phyloP scores from a whole-genome alignment of 164 flowering plant species.

The Chloranthus sessilifolius region DNA sequence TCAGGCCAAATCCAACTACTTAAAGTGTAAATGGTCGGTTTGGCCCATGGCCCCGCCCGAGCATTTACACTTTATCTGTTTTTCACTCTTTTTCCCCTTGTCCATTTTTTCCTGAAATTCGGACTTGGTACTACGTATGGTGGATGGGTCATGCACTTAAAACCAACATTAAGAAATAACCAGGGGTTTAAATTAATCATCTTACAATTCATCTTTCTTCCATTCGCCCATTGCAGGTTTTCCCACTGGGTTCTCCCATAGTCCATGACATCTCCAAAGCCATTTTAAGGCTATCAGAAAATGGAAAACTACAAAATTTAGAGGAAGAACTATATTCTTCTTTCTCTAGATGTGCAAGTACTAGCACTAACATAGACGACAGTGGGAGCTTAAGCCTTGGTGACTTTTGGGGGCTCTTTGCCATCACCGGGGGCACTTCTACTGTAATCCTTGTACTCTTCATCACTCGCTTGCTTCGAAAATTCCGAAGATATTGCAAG shows the following conservation, averaged over 20 bases:
- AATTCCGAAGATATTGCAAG: not conserved
- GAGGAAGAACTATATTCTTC: conserved; percentile 13
- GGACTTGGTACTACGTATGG: too few species aligned
- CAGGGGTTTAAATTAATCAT: too few species aligned
- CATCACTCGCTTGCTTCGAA: not conserved
- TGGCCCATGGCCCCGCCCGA: too few species aligned
- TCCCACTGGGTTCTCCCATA: conserved; percentile 29
- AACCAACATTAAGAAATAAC: too few species aligned
- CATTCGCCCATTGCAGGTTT: conserved; percentile 23
- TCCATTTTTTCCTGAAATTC: too few species aligned
- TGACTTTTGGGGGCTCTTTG: conserved; percentile 18
- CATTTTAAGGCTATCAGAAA: conserved; percentile 18
- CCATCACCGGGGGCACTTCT: conserved; percentile 17
- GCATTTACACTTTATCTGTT: too few species aligned
- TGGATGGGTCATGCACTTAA: too few species aligned
- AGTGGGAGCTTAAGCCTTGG: conserved; percentile 13
- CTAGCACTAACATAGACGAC: not conserved
- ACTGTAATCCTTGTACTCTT: not conserved
- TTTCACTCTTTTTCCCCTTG: too few species aligned
- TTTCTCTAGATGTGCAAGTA: conserved; percentile 12
- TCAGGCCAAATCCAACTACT: too few species aligned
- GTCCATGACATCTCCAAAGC: conserved; percentile 24
- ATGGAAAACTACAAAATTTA: conserved; percentile 15
- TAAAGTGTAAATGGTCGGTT: too few species aligned
- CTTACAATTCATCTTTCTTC: too few species aligned